Evolutionary conservation across 495 filamentous ascomycete species (phyloP).

Genomic region (Penicillium lividum): DNA sequence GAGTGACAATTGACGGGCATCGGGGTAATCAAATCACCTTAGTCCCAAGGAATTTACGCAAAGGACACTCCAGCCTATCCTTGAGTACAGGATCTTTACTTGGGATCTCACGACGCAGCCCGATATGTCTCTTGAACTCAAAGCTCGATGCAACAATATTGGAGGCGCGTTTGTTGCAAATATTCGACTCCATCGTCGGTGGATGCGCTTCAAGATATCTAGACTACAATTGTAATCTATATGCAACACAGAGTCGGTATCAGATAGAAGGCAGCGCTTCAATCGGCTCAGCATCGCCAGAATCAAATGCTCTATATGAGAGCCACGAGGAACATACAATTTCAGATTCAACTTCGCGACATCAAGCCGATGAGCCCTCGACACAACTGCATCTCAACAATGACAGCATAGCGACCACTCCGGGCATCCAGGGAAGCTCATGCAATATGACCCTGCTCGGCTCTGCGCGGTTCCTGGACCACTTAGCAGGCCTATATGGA

Average conservation of each 20-base stretch:
- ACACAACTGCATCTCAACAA: neutral
- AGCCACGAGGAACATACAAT: constrained; percentile 4
- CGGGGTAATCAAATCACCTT: neutral
- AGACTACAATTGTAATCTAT: constrained; percentile 25
- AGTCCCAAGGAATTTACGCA: neutral
- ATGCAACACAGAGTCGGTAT: constrained; percentile 19
- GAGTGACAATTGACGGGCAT: too few relatives aligned
- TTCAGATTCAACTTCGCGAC: neutral
- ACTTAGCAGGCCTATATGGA: constrained; percentile 29
- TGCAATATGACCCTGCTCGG: constrained; percentile 21
- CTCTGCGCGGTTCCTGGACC: constrained; percentile 27
- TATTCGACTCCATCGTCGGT: constrained; percentile 25
- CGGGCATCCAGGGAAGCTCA: neutral
- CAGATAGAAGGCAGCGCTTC: constrained; percentile 15
- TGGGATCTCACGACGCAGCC: constrained; percentile 17
- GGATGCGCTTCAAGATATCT: constrained; percentile 26
- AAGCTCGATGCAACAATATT: constrained; percentile 23
- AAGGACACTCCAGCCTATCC: neutral
- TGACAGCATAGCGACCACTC: neutral
- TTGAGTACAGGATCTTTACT: neutral
- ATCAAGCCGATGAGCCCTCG: neutral
- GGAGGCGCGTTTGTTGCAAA: constrained; percentile 18
- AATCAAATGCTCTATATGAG: neutral
- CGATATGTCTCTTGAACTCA: constrained; percentile 27
- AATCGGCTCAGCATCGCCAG: neutral